These are phyloP conservation scores for Trichoderma polysporum DNA, from an alignment of 2,329 filamentous ascomycete species.

Conservation along the genomic window DNA sequence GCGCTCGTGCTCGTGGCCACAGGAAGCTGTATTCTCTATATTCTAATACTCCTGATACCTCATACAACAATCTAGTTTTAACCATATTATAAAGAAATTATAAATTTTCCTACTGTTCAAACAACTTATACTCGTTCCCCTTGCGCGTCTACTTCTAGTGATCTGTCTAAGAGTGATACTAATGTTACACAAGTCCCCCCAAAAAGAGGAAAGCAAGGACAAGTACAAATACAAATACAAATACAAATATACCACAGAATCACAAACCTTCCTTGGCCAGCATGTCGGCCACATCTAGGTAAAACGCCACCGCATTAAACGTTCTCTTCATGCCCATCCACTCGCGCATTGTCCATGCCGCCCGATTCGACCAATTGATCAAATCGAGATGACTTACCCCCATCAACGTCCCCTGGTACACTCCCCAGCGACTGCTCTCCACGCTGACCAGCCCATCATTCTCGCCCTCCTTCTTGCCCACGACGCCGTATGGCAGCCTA, in stretches of 20 bases:
- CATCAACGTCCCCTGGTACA: constrained; percentile 62
- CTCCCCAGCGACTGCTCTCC: constrained; percentile 60
- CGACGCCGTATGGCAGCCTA: constrained; percentile 50
- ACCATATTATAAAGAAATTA: constrained; percentile 10
- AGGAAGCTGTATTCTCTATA: constrained; percentile 31
- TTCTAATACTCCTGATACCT: constrained; percentile 28
- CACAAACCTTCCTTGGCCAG: constrained; percentile 63
- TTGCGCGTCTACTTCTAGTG: not conserved
- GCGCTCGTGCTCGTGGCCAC: constrained; percentile 24
- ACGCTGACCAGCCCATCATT: constrained; percentile 71
- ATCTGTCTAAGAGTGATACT: not conserved
- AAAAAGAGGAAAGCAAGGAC: too few species aligned
- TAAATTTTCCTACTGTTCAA: constrained; percentile 14
- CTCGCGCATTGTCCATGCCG: constrained; percentile 54
- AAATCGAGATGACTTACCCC: constrained; percentile 63
- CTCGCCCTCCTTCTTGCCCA: constrained; percentile 53
- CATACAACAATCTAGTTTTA: constrained; percentile 21
- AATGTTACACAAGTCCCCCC: too few species aligned
- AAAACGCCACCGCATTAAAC: constrained; percentile 68
- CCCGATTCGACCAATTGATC: constrained; percentile 66
- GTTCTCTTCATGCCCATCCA: constrained; percentile 54
- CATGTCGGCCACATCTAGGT: constrained; percentile 67
- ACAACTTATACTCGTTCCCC: not conserved
- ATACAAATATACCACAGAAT: constrained; percentile 12
- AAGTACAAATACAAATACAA: not conserved